Base-by-base conservation (phyloP, 2,329 filamentous ascomycete genomes). In the Fusarium tuaranense region DNA sequence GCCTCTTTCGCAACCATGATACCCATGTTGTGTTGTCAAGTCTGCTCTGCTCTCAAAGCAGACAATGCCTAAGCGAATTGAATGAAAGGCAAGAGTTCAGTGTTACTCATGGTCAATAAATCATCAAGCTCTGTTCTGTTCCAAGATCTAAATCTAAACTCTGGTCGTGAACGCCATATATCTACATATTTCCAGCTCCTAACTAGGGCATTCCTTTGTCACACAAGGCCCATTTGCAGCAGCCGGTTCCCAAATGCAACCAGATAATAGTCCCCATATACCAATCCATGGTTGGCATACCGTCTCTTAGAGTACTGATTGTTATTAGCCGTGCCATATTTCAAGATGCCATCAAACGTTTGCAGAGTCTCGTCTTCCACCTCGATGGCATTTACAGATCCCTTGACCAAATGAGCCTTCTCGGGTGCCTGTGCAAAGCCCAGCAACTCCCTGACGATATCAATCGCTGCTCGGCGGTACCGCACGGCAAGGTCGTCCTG, bases 181-280 rank as follows among this genome's bases (percentile, higher is more conserved):
- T 5, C 25, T 53, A 53, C 8, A n/a, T 32, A 53, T 53, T n/a
- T 53, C 27, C 2, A n/a, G 16, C 5, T n/a, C 30, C 16, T n/a
- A 32, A n/a, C 48, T 1, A n/a, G 6, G 25, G 2, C 46, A 51
- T 51, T 48, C 27, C 48, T 30, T 16, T 53, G 4, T 53, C 48
- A 53, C 48, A n/a, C 27, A n/a, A 53, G 25, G 6, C 81, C 80
- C 80, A 84, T 81, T 39, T 79, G 73, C 46, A 88, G 66, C n/a
- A 88, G 71, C 57, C 84, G 82, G 62, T 88, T 88, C 4, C 86
- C 86, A 78, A 86, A 73, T 67, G 86, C 84, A 2, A 88, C 73
- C 20, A 88, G 78, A 69, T 84, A 88, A 67, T 88, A 88, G 65
- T 88, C 86, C 0, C 84, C 86, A 77, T 88, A 88, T 9, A 88